Evolutionary conservation across 768 basidiomycete species (phyloP), one percentile per base, ranked within the genome.

Genomic region (Boletus fagicola): DNA sequence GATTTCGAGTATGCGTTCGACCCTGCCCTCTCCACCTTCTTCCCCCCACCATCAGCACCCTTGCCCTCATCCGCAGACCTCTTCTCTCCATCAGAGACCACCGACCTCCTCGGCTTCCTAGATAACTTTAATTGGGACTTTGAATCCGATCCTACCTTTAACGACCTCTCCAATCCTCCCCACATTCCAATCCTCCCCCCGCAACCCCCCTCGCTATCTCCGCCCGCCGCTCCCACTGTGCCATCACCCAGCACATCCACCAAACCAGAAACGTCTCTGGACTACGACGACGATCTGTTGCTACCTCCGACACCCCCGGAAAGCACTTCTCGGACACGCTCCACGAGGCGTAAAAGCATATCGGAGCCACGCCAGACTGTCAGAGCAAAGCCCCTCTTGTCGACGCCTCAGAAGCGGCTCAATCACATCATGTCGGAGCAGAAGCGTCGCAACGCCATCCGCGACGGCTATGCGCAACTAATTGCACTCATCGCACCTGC

Each of bases 371-470:
- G 56, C 36, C 70, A 74, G 56, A 42, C 65, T 24, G 63, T 76
- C 45, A 77, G 79, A 57, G 51, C 79, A 22, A 91, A 90, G 62
- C 79, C 86, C 0, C 80, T 91, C 20, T 78, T 94, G 26, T 88
- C 91, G 7, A 86, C 84, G 5, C 91, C 91, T 0, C 91, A 95
- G 73, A 93, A 94, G 67, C 83, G 92, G 13, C 82, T 92, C 16
- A 94, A 94, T 69, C 92, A 96, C 76, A 94, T 96, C 78, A 86
- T 92, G 83, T 93, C 91, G 8, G 94, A 96, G 70, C 93, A 96
- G 74, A 92, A 92, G 66, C 89, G 94, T 9, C 85, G 94, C 11
- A 95, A 95, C 66, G 90, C 90, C 50, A 96, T 96, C 63, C 86
- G 91, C 42, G 87, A 91, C 60, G 92, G 92, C 40, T 96, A 94